Conservation (phyloP, 164 flowering plant genomes). For the Amborella trichopoda region DNA sequence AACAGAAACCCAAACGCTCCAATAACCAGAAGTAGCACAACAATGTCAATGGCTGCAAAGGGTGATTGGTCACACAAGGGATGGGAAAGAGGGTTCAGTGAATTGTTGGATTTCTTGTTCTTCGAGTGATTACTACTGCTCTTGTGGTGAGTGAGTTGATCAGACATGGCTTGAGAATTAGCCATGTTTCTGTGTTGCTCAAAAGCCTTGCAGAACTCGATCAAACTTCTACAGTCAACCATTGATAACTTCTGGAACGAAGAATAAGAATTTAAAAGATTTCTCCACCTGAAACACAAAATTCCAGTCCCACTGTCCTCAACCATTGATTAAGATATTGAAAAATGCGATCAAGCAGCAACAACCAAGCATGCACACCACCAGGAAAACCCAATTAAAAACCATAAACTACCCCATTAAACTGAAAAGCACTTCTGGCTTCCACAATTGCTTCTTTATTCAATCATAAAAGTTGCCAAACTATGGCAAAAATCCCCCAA, state of each 20-base stretch:
- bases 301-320: too few species aligned
- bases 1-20: slow-evolving; percentile 23
- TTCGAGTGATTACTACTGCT: slow-evolving; percentile 13
- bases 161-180: slow-evolving; percentile 9
- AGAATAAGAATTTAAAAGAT: too few species aligned
- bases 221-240: slow-evolving; percentile 51
- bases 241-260: slow-evolving; percentile 21
- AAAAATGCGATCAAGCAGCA: too few species aligned
- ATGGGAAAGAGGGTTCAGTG: slow-evolving; percentile 19
- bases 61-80: slow-evolving; percentile 31
- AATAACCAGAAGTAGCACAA: slow-evolving; percentile 24
- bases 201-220: slow-evolving; percentile 44
- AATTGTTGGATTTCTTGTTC: slow-evolving; percentile 13
- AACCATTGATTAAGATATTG: too few species aligned
- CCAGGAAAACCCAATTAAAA: too few species aligned
- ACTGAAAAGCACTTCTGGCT: too few species aligned
- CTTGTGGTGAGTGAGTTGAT: slow-evolving; percentile 9
- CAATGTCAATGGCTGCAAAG: slow-evolving; percentile 28
- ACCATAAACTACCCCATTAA: too few species aligned
- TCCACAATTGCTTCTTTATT: too few species aligned
- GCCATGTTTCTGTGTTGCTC: slow-evolving; percentile 25
- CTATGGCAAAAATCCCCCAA: too few species aligned
- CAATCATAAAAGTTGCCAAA: too few species aligned
- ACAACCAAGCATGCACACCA: too few species aligned
- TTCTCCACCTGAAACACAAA: too few species aligned